Percentiles rank a stretch among this genome's conserved stretches.
Evolutionary conservation across 2,329 filamentous ascomycete genomes (phyloP).

Genomic region (Mariannaea sp.): DNA sequence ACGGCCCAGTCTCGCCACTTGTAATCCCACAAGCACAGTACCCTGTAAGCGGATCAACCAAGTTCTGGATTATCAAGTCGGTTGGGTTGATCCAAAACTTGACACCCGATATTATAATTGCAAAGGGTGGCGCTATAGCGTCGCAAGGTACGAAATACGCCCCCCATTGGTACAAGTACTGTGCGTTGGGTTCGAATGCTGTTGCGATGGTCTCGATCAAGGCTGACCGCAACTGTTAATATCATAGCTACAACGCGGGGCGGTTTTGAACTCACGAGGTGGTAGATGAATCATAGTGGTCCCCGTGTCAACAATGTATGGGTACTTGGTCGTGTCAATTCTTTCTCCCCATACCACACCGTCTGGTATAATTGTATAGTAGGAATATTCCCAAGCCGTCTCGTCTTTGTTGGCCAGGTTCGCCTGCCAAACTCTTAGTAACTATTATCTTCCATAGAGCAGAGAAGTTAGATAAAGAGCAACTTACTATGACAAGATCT

Average conservation of each 20-base stretch:
- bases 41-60: slow-evolving; percentile 51
- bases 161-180: slow-evolving; percentile 53
- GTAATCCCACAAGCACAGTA: slow-evolving; percentile 55
- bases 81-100: slow-evolving; percentile 54
- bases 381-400: slow-evolving; percentile 53
- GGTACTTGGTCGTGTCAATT: slow-evolving; percentile 49
- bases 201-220: slow-evolving; percentile 54
- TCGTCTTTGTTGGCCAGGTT: slow-evolving; percentile 46
- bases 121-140: slow-evolving; percentile 51
- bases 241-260: not conserved
- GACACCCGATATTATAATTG: slow-evolving; percentile 49
- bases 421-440: slow-evolving; percentile 42
- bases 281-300: slow-evolving; percentile 58
- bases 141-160: slow-evolving; percentile 56
- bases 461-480: not conserved
- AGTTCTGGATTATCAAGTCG: slow-evolving; percentile 52
- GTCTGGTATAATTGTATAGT: slow-evolving; percentile 58
- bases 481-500: slow-evolving; percentile 53
- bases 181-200: slow-evolving; percentile 52
- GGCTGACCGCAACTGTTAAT: slow-evolving; percentile 36
- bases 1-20: slow-evolving; percentile 51
- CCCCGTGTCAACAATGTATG: slow-evolving; percentile 58
- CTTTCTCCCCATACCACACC: slow-evolving; percentile 52
- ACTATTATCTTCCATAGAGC: not conserved
- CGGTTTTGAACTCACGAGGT: slow-evolving; percentile 45